Percentiles rank a stretch among this genome's conserved stretches.
Conservation (phyloP, 345 rosid species). For the Excoecaria cochinchinensis region DNA sequence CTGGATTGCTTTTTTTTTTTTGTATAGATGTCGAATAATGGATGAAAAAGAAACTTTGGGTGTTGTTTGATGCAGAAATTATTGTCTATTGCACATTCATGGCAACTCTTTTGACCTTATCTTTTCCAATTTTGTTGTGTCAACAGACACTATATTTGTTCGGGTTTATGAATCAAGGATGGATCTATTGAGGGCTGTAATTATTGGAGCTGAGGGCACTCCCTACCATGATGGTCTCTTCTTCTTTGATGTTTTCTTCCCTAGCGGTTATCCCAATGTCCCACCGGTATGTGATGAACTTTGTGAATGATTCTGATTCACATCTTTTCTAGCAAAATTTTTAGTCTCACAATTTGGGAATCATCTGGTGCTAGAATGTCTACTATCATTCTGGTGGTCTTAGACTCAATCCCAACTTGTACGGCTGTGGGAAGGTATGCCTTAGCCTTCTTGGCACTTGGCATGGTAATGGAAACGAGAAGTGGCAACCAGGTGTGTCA, state of each 20-base stretch:
- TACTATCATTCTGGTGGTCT: conserved; percentile 79
- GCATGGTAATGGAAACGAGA: conserved; percentile 71
- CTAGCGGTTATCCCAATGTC: conserved; percentile 57
- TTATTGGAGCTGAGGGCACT: conserved; percentile 89
- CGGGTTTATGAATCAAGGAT: conserved; percentile 89
- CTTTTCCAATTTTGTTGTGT: conserved; percentile 10
- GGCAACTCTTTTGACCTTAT: conserved; percentile 5
- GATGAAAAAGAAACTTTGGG: not conserved
- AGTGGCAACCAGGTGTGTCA: conserved; percentile 76
- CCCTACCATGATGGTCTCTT: conserved; percentile 96
- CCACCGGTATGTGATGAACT: conserved; percentile 64
- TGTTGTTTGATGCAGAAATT: not conserved
- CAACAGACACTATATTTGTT: conserved; percentile 74
- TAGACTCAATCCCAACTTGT: conserved; percentile 83
- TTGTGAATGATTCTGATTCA: conserved; percentile 6
- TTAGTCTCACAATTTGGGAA: conserved; percentile 16
- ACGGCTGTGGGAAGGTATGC: conserved; percentile 75
- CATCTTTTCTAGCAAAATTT: conserved; percentile 1
- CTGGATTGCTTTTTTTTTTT: not conserved
- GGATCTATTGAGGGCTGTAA: conserved; percentile 93
- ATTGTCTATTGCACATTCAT: not conserved
- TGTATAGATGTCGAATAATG: not conserved
- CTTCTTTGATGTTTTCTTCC: conserved; percentile 88
- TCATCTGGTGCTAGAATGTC: conserved; percentile 51
- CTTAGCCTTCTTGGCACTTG: conserved; percentile 94